Evolutionary conservation across 495 filamentous ascomycete genomes (phyloP).

Genomic region (Elasticomyces elasticus): DNA sequence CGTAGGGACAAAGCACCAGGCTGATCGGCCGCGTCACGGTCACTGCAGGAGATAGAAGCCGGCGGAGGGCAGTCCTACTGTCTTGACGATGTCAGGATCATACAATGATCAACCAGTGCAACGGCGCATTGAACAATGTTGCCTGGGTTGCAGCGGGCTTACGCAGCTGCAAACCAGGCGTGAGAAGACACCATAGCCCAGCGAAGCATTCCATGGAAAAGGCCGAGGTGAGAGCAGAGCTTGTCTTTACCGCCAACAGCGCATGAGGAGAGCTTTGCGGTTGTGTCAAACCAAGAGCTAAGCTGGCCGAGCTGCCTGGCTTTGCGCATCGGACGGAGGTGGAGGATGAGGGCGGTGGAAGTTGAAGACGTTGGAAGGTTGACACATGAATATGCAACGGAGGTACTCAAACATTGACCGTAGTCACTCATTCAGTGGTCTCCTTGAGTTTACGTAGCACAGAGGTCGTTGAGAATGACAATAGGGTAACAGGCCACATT

Average conservation of each 20-base stretch:
- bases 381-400: neutral
- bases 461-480: too few species aligned
- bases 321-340: neutral
- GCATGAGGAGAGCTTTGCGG: too few species aligned
- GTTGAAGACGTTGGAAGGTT: neutral
- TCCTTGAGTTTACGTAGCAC: neutral
- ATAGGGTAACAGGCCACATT: too few species aligned
- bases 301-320: neutral
- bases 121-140: too few species aligned
- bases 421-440: constrained; percentile 8
- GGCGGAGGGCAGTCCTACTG: neutral
- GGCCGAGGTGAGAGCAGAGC: too few species aligned
- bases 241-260: too few species aligned
- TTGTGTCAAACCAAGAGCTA: neutral
- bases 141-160: too few species aligned
- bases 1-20: neutral
- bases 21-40: neutral
- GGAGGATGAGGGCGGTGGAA: neutral
- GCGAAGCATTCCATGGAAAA: too few species aligned
- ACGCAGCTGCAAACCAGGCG: too few species aligned
- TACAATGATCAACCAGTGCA: too few species aligned
- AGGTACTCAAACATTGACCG: constrained; percentile 6
- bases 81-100: too few species aligned
- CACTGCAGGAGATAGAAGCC: neutral
- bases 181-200: too few species aligned